A percentile compares a stretch with the other conserved stretches of the same genome.
Conservation (phyloP, 208 protist genomes). For the Leishmania lainsoni region DNA sequence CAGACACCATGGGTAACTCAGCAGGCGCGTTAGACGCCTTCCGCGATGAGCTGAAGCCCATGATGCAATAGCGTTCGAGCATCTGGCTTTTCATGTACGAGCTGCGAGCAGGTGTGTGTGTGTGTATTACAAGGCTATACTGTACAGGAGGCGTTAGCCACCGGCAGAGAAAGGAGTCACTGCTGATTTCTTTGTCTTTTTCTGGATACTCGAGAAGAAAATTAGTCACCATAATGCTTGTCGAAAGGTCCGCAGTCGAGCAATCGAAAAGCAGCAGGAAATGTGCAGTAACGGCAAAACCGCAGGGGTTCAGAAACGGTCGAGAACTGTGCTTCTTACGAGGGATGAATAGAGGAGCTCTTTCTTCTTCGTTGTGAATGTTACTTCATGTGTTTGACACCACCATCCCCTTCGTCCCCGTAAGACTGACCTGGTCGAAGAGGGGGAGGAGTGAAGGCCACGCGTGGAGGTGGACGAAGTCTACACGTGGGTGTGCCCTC, state of each 20-base stretch:
- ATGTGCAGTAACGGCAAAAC: neutral
- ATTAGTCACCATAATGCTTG: neutral
- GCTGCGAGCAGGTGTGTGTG: neutral
- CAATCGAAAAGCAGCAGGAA: neutral
- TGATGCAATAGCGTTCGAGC: conserved; percentile 22
- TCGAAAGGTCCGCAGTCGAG: neutral
- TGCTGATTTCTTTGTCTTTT: neutral
- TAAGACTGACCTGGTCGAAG: neutral
- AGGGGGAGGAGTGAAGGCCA: neutral
- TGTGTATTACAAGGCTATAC: neutral
- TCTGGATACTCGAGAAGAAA: neutral
- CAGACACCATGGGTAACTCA: conserved; percentile 37
- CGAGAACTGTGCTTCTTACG: neutral
- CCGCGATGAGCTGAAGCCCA: conserved; percentile 40
- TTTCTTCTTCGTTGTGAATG: neutral
- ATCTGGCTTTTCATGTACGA: neutral
- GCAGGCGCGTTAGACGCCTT: conserved; percentile 33
- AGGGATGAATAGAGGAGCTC: neutral
- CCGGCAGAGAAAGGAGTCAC: neutral
- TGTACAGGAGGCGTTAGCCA: neutral
- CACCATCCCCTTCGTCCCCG: neutral
- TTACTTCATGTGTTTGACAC: neutral
- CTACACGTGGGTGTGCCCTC: neutral
- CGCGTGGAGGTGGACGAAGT: neutral
- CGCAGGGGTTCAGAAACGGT: neutral